Percentiles rank a stretch among this genome's conserved stretches.
phyloP scores from a whole-genome alignment of 2,329 filamentous ascomycete species.

The Piedraia hortae region DNA sequence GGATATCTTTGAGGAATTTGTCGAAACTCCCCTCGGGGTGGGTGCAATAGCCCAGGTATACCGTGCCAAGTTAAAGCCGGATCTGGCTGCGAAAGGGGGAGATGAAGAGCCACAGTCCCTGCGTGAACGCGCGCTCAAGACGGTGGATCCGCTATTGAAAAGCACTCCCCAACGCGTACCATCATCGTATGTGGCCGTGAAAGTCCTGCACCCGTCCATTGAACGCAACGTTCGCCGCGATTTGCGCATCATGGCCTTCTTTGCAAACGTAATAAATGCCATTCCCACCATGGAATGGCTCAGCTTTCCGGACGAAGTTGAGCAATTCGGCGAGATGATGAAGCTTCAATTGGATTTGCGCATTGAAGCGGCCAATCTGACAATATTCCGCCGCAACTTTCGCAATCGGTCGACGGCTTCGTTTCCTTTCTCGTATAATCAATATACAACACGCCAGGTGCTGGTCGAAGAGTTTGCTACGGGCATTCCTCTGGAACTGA shows the following conservation, averaged over 20 bases:
- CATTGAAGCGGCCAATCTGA: conserved; percentile 78
- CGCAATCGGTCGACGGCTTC: conserved; percentile 71
- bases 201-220: conserved; percentile 78
- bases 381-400: conserved; percentile 73
- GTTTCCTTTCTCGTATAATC: conserved; percentile 83
- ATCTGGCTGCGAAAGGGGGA: conserved; percentile 38
- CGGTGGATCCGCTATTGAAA: conserved; percentile 67
- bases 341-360: conserved; percentile 81
- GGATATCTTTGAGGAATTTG: conserved; percentile 88
- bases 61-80: conserved; percentile 68
- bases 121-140: conserved; percentile 43
- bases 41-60: conserved; percentile 96
- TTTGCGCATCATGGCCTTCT: conserved; percentile 77
- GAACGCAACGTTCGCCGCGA: conserved; percentile 78
- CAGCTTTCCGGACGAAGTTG: conserved; percentile 78
- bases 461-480: conserved; percentile 89
- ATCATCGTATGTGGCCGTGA: conserved; percentile 79
- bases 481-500: conserved; percentile 71
- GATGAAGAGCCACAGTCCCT: conserved; percentile 31
- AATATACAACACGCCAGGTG: conserved; percentile 78
- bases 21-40: conserved; percentile 68
- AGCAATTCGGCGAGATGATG: conserved; percentile 97
- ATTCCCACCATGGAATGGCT: conserved; percentile 95
- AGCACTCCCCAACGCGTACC: conserved; percentile 62
- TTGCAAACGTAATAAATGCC: conserved; percentile 55